These are phyloP conservation scores for Teratosphaeria pseudoeucalypti DNA, from an alignment of 2,329 filamentous ascomycete species.

Conservation along the genomic window DNA sequence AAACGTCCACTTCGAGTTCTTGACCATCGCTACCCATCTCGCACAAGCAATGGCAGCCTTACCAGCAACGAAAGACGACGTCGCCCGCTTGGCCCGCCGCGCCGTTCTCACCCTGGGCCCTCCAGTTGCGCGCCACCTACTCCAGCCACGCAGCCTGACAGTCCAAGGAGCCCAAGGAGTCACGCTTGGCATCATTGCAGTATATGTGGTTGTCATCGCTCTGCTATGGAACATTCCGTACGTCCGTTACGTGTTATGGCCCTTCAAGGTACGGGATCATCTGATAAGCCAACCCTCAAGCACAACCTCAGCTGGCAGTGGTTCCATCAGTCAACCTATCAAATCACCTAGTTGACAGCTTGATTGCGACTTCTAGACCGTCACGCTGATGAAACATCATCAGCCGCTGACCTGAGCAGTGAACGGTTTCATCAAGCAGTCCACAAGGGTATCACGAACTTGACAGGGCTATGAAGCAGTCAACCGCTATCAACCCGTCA, in stretches of 20 bases:
- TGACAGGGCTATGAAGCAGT: too few relatives aligned
- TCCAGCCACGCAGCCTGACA: conserved; percentile 45
- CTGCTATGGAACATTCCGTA: conserved; percentile 73
- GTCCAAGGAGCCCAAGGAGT: conserved; percentile 60
- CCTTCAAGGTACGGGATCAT: conserved; percentile 54
- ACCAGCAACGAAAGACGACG: background rate
- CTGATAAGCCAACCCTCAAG: too few relatives aligned
- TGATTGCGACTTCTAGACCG: too few relatives aligned
- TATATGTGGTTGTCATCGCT: conserved; percentile 63
- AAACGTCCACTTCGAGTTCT: background rate
- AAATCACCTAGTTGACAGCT: too few relatives aligned
- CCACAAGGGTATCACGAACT: too few relatives aligned
- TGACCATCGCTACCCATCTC: background rate
- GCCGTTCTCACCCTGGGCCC: background rate
- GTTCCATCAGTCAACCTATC: too few relatives aligned
- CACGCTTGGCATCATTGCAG: conserved; percentile 60
- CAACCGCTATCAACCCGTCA: too few relatives aligned
- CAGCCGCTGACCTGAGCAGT: too few relatives aligned
- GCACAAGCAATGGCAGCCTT: background rate
- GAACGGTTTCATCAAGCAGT: too few relatives aligned
- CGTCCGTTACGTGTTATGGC: conserved; percentile 64
- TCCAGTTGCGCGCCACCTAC: conserved; percentile 5
- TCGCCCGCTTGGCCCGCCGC: background rate
- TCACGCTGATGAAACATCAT: too few relatives aligned
- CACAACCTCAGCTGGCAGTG: too few relatives aligned